Evolutionary conservation across 2,329 filamentous ascomycete species (phyloP).

Genomic region (Diplodia scrobiculata): DNA sequence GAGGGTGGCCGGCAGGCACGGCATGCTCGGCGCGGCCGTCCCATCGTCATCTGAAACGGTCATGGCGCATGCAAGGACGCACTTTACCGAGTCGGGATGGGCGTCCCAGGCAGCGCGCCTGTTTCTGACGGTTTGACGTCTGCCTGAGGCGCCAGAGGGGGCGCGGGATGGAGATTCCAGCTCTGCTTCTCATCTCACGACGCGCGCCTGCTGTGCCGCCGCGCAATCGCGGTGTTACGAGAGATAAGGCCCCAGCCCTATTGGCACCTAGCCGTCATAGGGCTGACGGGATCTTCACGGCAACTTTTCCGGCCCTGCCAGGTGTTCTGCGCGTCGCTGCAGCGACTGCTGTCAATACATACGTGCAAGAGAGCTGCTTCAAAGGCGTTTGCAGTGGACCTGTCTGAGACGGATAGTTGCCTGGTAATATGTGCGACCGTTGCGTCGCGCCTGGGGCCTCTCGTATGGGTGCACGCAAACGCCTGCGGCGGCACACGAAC

Average conservation of each 20-base stretch:
- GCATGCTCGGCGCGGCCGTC: slow-evolving; percentile 10
- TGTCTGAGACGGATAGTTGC: neutral
- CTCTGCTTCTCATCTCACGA: neutral
- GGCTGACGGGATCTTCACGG: slow-evolving; percentile 23
- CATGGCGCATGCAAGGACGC: slow-evolving; percentile 17
- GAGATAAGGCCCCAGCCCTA: slow-evolving; percentile 25
- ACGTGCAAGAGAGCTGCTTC: neutral
- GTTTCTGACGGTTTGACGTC: neutral
- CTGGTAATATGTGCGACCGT: neutral
- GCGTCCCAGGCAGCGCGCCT: neutral
- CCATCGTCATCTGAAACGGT: slow-evolving; percentile 23
- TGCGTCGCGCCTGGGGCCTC: neutral
- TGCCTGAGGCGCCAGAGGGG: neutral
- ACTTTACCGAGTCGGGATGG: slow-evolving; percentile 9
- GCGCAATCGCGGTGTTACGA: slow-evolving; percentile 13
- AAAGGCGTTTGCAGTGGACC: neutral
- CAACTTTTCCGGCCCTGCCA: neutral
- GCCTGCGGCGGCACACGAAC: neutral
- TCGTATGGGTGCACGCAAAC: neutral
- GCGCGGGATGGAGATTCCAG: slow-evolving; percentile 2
- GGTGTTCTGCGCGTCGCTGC: slow-evolving; percentile 2
- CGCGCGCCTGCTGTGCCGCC: slow-evolving; percentile 9
- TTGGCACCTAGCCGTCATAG: slow-evolving; percentile 3
- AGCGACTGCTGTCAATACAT: neutral
- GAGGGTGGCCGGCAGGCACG: slow-evolving; percentile 13